Conservation (phyloP, 352 stramenopile genomes). For the Phytophthora megakarya region DNA sequence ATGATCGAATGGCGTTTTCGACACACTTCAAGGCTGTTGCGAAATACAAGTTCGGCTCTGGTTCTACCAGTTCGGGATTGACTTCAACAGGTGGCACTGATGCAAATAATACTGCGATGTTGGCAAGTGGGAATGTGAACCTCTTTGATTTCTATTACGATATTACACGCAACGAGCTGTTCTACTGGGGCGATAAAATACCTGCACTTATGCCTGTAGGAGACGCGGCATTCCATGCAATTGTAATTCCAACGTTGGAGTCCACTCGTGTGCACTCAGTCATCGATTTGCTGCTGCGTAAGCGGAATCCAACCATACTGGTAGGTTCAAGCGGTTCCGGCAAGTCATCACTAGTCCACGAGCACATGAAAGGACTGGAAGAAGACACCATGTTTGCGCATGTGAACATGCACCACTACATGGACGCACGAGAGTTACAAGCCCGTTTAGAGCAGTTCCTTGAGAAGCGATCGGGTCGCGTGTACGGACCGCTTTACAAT, state of each 20-base stretch:
- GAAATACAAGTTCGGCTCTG: constrained; percentile 73
- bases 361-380: constrained; percentile 73
- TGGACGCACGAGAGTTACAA: constrained; percentile 82
- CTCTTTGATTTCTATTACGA: constrained; percentile 88
- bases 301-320: constrained; percentile 65
- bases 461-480: constrained; percentile 87
- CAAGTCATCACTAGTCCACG: constrained; percentile 80
- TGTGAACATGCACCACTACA: constrained; percentile 90
- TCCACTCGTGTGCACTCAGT: constrained; percentile 71
- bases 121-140: constrained; percentile 29
- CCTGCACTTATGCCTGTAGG: constrained; percentile 28
- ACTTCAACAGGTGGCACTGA: constrained; percentile 13
- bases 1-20: constrained; percentile 66
- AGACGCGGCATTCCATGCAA: constrained; percentile 60
- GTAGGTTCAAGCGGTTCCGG: constrained; percentile 84
- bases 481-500: constrained; percentile 83
- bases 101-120: constrained; percentile 17
- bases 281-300: constrained; percentile 58
- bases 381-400: constrained; percentile 60
- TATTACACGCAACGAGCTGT: constrained; percentile 69
- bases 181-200: constrained; percentile 80
- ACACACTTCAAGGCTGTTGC: constrained; percentile 59
- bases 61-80: neutral
- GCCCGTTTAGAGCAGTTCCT: constrained; percentile 77
- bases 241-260: constrained; percentile 82